Evolutionary conservation across 495 filamentous ascomycete species (phyloP), one percentile per base, ranked within the genome.

Genomic region (Sphaerosporella brunnea): DNA sequence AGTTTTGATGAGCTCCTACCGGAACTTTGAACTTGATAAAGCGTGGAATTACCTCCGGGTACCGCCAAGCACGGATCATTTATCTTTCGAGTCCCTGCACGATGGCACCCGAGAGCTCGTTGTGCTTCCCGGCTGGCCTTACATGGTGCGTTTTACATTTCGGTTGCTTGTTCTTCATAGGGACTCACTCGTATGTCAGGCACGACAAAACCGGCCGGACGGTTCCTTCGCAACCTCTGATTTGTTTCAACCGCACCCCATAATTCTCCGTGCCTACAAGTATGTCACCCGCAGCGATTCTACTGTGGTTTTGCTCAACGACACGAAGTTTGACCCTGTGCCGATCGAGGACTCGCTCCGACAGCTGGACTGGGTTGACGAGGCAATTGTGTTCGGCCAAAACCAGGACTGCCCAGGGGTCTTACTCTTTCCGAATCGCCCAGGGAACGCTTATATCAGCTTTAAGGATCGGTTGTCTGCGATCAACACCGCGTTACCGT

Each of bases 261-360:
- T 67, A 4, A 69, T 74, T 15, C 61, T 68, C 1, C 64, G 70
- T 48, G 67, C 70, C 3, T 85, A 77, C 73, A 82, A 79, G 51
- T 81, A 78, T 46, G 55, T 73, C 16, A 69, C 66, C 3, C 67
- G 80, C 4, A 54, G 72, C 1, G 80, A 85, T 47, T 76, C 80
- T 51, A 65, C 69, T 1, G 67, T 84, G 11, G 77, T 72, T 0
- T 67, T 84, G 5, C 54, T 71, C 4, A 84, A 74, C 47, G 80
- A 79, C 0, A 78, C 83, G 53, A 85, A 85, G 48, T 69, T 80
- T 0, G 63, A 79, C n/a, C 78, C 80, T 0, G 51, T 79, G 3
- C 61, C 67, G 0, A 73, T 78, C 38, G 80, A 83, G 55, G 71
- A 73, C 1, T 58, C 53, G 1, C 67, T 82, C 19, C 69, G 71